A percentile compares a stretch with the other conserved stretches of the same genome.
These are phyloP conservation scores for Wallacemonas sp. DNA, from an alignment of 208 protist genomes.

Conservation along the genomic window DNA sequence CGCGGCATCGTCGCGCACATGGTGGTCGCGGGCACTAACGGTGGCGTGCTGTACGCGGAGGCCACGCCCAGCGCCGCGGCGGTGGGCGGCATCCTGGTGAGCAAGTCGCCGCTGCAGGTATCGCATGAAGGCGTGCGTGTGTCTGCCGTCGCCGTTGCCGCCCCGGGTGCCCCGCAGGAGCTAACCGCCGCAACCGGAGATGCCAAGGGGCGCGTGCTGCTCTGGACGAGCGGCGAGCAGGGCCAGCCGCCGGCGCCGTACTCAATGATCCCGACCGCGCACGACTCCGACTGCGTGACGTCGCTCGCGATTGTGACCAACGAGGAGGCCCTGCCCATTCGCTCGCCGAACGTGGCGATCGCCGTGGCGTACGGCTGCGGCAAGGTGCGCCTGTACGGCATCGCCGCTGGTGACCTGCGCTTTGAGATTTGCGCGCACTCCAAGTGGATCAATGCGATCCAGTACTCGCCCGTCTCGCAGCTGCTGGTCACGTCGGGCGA, in stretches of 20 bases:
- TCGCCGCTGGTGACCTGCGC: conserved; percentile 25
- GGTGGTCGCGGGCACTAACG: conserved; percentile 26
- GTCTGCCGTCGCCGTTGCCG: conserved; percentile 38
- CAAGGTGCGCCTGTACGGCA: conserved; percentile 41
- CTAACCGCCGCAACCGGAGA: conserved; percentile 42
- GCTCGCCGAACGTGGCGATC: conserved; percentile 21
- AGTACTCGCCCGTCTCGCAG: conserved; percentile 23
- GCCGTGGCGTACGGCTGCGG: conserved; percentile 58
- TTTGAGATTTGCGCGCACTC: conserved; percentile 64
- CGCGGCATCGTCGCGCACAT: conserved; percentile 13
- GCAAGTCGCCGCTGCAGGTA: conserved; percentile 17
- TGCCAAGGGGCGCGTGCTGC: conserved; percentile 33
- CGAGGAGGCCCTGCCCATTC: not conserved
- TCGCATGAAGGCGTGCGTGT: conserved; percentile 45
- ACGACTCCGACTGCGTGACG: conserved; percentile 48
- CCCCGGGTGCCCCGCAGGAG: conserved; percentile 4
- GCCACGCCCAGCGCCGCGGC: not conserved
- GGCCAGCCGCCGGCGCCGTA: conserved; percentile 10
- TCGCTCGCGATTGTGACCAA: conserved; percentile 33
- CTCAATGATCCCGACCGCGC: conserved; percentile 21
- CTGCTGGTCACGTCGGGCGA: conserved; percentile 46
- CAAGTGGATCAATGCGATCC: conserved; percentile 60
- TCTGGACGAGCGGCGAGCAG: conserved; percentile 40
- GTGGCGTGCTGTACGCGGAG: conserved; percentile 28
- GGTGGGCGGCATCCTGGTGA: conserved; percentile 12